These are phyloP conservation scores for Oryza brachyantha DNA, from an alignment of 176 grass and related monocot species.

Conservation along the genomic window DNA sequence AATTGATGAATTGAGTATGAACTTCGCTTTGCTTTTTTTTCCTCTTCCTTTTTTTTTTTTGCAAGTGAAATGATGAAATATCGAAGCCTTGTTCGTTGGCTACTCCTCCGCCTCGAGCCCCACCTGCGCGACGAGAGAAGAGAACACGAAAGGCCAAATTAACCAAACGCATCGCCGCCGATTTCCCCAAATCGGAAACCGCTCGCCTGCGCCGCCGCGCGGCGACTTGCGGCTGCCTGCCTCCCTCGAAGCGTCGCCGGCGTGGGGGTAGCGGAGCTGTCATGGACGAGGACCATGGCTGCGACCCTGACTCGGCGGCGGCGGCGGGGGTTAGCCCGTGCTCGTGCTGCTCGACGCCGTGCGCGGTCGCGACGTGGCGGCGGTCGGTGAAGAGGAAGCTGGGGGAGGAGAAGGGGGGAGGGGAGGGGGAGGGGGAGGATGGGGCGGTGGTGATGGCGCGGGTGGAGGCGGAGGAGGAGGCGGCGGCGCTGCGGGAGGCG, in stretches of 20 bases:
- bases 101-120: background rate
- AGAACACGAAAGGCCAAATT: background rate
- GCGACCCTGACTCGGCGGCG: constrained; percentile 7
- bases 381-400: constrained; percentile 81
- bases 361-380: constrained; percentile 40
- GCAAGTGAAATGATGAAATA: background rate
- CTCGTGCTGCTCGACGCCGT: constrained; percentile 48
- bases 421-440: background rate
- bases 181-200: constrained; percentile 32
- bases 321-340: constrained; percentile 18
- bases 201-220: background rate
- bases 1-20: background rate
- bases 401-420: background rate
- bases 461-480: constrained; percentile 66
- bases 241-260: constrained; percentile 1
- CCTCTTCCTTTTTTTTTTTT: background rate
- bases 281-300: constrained; percentile 40
- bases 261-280: background rate
- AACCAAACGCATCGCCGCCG: background rate
- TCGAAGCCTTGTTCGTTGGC: constrained; percentile 10
- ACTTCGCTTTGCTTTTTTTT: background rate
- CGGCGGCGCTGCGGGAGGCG: constrained; percentile 60
- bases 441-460: constrained; percentile 19
- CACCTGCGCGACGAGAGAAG: constrained; percentile 14
- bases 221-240: constrained; percentile 21